A percentile compares a stretch with the other conserved stretches of the same genome.
phyloP scores from a whole-genome alignment of 306 rosid genomes.

The Cajanus cajan region DNA sequence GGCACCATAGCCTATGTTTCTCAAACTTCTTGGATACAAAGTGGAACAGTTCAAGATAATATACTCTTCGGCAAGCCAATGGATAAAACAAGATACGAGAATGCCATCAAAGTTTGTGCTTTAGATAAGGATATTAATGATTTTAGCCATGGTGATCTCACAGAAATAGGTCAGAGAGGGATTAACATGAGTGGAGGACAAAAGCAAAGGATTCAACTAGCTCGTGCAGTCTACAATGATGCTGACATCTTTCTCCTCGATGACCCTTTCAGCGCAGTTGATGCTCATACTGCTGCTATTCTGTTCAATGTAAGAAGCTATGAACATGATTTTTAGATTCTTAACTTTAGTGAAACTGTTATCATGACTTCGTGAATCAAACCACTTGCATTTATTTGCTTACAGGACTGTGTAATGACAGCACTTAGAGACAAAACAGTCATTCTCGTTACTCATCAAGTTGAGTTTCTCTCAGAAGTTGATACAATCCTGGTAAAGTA shows the following conservation, averaged over 20 bases:
- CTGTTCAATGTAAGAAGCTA: constrained; percentile 54
- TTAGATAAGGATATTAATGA: constrained; percentile 59
- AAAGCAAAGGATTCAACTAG: constrained; percentile 84
- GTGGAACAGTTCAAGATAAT: constrained; percentile 76
- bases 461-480: constrained; percentile 69
- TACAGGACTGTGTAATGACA: constrained; percentile 74
- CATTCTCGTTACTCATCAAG: constrained; percentile 83
- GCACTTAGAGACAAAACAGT: constrained; percentile 64
- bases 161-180: constrained; percentile 91
- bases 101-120: constrained; percentile 66
- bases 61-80: constrained; percentile 72
- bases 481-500: constrained; percentile 60
- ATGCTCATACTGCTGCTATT: constrained; percentile 72
- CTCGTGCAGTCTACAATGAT: constrained; percentile 76
- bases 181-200: constrained; percentile 93
- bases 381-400: constrained; percentile 4
- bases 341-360: neutral
- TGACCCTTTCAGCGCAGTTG: constrained; percentile 89
- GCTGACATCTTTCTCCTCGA: constrained; percentile 76
- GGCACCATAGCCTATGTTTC: constrained; percentile 76
- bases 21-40: constrained; percentile 82
- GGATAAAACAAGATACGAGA: constrained; percentile 56
- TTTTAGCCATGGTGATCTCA: constrained; percentile 76
- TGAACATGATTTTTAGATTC: neutral
- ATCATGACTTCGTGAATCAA: neutral